Conservation (phyloP, 2,329 filamentous ascomycete species). For the Zasmidium angulare region DNA sequence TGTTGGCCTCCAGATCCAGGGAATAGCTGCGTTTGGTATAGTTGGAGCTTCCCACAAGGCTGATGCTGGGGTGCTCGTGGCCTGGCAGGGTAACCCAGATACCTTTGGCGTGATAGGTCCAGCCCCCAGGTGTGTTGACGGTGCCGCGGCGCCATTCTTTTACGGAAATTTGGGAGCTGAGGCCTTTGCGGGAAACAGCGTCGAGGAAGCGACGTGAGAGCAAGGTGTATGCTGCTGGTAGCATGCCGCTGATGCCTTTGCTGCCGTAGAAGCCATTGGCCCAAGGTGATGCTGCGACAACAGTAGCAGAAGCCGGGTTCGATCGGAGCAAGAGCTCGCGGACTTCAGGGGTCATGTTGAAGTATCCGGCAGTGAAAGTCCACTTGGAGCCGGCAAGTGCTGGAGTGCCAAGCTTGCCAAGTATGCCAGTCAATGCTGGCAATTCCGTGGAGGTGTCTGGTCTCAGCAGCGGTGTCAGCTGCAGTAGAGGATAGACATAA, state of each 20-base stretch:
- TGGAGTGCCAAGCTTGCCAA: conserved; percentile 65
- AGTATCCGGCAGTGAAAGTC: conserved; percentile 98
- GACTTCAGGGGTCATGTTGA: conserved; percentile 88
- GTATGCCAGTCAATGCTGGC: conserved; percentile 72
- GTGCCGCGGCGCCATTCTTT: conserved; percentile 87
- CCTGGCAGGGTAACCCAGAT: conserved; percentile 78
- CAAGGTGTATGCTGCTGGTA: conserved; percentile 89
- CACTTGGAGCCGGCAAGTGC: conserved; percentile 71
- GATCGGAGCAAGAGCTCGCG: conserved; percentile 77
- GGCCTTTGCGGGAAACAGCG: conserved; percentile 54
- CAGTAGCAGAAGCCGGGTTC: conserved; percentile 68
- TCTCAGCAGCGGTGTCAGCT: conserved; percentile 80
- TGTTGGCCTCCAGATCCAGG: conserved; percentile 86
- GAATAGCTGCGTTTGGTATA: conserved; percentile 94
- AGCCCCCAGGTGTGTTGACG: conserved; percentile 76
- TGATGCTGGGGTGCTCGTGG: conserved; percentile 68
- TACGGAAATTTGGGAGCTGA: conserved; percentile 63
- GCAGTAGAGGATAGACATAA: conserved; percentile 79
- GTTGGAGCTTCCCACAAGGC: conserved; percentile 86
- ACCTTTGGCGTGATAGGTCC: conserved; percentile 98
- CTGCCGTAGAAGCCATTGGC: conserved; percentile 96
- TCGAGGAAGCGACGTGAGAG: conserved; percentile 80
- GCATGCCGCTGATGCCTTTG: conserved; percentile 80
- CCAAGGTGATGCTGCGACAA: conserved; percentile 88
- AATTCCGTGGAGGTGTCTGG: conserved; percentile 86